Conservation (phyloP, 1,139 yeast genomes). For the Yamadazyma friedrichii region DNA sequence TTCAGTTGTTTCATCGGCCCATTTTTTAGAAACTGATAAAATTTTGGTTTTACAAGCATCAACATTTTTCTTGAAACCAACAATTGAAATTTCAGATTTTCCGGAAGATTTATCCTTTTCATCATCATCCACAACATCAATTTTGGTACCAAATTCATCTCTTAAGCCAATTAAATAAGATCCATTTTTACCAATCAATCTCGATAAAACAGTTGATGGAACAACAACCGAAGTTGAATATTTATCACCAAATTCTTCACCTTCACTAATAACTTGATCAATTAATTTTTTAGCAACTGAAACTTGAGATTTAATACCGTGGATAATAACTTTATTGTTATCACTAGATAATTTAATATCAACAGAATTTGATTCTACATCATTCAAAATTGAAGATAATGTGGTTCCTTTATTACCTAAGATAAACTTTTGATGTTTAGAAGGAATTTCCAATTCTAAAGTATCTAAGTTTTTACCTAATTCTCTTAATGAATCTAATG, state of each 20-base stretch:
- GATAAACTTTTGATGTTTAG: constrained; percentile 57
- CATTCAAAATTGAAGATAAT: constrained; percentile 46
- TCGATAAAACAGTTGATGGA: constrained; percentile 67
- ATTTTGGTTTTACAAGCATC: constrained; percentile 70
- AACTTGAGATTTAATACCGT: constrained; percentile 64
- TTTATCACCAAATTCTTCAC: constrained; percentile 60
- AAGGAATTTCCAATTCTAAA: constrained; percentile 51
- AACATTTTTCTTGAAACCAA: constrained; percentile 79
- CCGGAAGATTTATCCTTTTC: constrained; percentile 34
- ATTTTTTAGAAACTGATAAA: constrained; percentile 58
- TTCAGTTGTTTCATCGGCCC: constrained; percentile 78
- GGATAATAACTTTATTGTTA: constrained; percentile 53
- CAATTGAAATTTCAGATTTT: constrained; percentile 57
- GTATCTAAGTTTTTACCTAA: constrained; percentile 55
- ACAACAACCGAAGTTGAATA: constrained; percentile 50
- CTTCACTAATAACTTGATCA: constrained; percentile 56
- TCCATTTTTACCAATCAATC: constrained; percentile 91
- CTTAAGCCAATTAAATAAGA: constrained; percentile 64
- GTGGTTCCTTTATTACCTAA: constrained; percentile 60
- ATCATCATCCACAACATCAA: constrained; percentile 55
- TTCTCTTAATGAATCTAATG: constrained; percentile 57
- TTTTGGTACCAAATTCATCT: constrained; percentile 75
- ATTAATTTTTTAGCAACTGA: constrained; percentile 52
- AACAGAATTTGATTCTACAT: constrained; percentile 40
- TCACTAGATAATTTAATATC: constrained; percentile 34